phyloP scores from a whole-genome alignment of 345 rosid species.

The Eutrema yunnanense region DNA sequence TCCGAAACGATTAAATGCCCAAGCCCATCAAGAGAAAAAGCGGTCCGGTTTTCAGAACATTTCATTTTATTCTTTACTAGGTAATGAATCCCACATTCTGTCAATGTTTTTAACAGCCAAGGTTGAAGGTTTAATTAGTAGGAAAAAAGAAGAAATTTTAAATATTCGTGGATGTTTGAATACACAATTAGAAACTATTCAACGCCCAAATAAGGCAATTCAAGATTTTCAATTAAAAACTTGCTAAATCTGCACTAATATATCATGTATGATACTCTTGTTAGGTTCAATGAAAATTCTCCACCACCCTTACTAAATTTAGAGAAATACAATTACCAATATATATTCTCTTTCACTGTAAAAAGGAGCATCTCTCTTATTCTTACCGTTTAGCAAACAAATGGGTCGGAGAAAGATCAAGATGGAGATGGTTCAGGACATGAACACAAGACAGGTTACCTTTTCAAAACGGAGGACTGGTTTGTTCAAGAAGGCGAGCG shows the following conservation, averaged over 20 bases:
- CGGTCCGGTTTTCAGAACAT: too few relatives aligned
- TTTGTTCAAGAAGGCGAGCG: conserved; percentile 64
- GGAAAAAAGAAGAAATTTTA: neutral
- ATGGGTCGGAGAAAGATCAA: conserved; percentile 68
- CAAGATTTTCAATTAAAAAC: conserved; percentile 25
- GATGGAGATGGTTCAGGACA: conserved; percentile 54
- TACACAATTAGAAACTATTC: conserved; percentile 20
- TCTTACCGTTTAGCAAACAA: neutral
- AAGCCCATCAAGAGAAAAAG: too few relatives aligned
- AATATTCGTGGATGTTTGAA: conserved; percentile 11
- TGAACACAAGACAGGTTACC: conserved; percentile 57
- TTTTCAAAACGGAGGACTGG: conserved; percentile 63
- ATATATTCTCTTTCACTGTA: neutral
- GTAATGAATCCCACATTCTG: too few relatives aligned
- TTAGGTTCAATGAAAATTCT: conserved; percentile 18
- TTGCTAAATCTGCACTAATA: conserved; percentile 17
- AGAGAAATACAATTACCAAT: conserved; percentile 4
- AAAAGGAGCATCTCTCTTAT: neutral
- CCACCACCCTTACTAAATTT: neutral
- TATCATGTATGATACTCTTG: conserved; percentile 11
- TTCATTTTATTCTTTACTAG: too few relatives aligned
- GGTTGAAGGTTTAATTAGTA: neutral
- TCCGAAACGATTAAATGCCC: too few relatives aligned
- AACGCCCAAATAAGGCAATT: conserved; percentile 13
- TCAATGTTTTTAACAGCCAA: neutral